Evolutionary conservation across 305 asterid genomes (phyloP), one percentile per base, ranked within the genome.

Genomic region (Fraxinus paxiana): DNA sequence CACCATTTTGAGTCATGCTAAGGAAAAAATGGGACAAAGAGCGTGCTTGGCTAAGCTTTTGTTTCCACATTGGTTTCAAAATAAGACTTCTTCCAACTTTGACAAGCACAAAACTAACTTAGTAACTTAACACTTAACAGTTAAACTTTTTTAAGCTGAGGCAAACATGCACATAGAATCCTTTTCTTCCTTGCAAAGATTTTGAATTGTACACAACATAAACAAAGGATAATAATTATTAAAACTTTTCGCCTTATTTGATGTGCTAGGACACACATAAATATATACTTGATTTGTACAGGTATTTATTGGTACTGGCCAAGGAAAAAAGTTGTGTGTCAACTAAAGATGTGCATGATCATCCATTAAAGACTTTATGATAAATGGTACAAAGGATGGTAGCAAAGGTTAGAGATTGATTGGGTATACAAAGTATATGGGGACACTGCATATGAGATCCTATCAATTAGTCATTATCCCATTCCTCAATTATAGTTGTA

Each of bases 371-470:
- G 77, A 78, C 90, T 83, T 86, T 70, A 74, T 80, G 79, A 83
- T 83, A 84, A 79, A 84, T 83, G 76, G 89, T 83, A 87, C 87
- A 77, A 85, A 75, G 67, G 30, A 85, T 84, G 84, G 59, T 48
- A 15, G 59, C 59, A 15, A 48, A 48, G 59, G 20, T 48, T 15
- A 48, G 59, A 48, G 59, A 48, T 15, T 48, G 59, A 15, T 48
- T 75, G 73, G 71, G 51, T 67, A 82, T 79, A 80, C 87, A 81
- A 81, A 83, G 85, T 71, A 90, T 87, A 86, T 85, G 87, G 78
- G 84, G 88, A 84, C 92, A 84, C 77, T 67, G 82, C 90, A 86
- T 84, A 89, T 92, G 93, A 86, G 86, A 77, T 87, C 85, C 59
- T 82, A 81, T 84, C 85, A 83, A 82, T 77, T 84, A 67, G 79